These are phyloP conservation scores for Odontarrhena argentea DNA, from an alignment of 345 rosid genomes.

Conservation along the genomic window DNA sequence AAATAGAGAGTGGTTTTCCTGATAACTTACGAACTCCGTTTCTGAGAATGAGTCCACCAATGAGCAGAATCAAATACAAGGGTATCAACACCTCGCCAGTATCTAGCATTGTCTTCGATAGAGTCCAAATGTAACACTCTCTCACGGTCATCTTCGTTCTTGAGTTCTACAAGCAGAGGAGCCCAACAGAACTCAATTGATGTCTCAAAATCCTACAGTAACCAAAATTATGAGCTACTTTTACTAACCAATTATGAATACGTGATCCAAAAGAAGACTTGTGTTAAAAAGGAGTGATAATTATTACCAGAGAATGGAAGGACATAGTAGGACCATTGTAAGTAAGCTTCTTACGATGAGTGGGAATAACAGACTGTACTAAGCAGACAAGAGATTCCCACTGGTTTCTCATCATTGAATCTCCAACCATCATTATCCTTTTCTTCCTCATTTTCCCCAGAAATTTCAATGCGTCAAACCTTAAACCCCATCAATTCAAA, in stretches of 20 bases:
- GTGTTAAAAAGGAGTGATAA: neutral
- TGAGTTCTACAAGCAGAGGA: constrained; percentile 86
- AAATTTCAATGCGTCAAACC: constrained; percentile 86
- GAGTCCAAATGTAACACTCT: constrained; percentile 78
- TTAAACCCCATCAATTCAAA: constrained; percentile 39
- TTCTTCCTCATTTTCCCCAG: constrained; percentile 81
- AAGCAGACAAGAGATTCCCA: constrained; percentile 97
- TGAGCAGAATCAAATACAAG: constrained; percentile 97
- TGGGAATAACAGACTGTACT: constrained; percentile 84
- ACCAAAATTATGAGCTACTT: constrained; percentile 9
- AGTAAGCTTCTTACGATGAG: constrained; percentile 60
- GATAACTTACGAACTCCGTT: constrained; percentile 41
- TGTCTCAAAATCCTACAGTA: constrained; percentile 68
- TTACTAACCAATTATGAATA: constrained; percentile 9
- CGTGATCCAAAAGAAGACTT: constrained; percentile 19
- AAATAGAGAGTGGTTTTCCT: neutral
- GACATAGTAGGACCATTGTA: constrained; percentile 87
- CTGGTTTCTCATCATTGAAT: constrained; percentile 96
- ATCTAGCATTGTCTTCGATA: constrained; percentile 92
- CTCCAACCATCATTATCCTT: constrained; percentile 90
- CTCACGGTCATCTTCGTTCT: constrained; percentile 53
- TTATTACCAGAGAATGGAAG: constrained; percentile 74
- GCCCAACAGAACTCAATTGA: constrained; percentile 93
- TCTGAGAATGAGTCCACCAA: constrained; percentile 96
- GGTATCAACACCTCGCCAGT: constrained; percentile 79